Conservation (phyloP, 2,329 filamentous ascomycete species). For the Alternaria hordeiaustralica region DNA sequence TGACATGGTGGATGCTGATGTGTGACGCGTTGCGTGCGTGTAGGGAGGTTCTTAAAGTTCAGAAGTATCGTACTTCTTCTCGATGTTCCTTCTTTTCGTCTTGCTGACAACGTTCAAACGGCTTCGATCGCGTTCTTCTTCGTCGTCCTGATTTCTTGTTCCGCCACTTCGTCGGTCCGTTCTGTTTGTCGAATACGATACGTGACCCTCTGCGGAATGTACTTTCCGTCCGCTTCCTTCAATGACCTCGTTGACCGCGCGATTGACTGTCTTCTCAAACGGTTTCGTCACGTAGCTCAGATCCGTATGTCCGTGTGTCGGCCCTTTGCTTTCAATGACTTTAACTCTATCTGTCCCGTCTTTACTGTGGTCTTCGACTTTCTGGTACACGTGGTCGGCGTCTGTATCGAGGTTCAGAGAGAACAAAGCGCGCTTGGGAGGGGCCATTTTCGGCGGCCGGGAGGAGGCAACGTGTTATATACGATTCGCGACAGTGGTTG, state of each 20-base stretch:
- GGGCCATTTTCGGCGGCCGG: constrained; percentile 20
- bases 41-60: constrained; percentile 28
- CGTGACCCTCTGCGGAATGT: constrained; percentile 28
- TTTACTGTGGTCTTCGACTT: constrained; percentile 46
- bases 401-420: constrained; percentile 50
- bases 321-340: constrained; percentile 44
- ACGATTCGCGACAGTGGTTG: background rate
- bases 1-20: constrained; percentile 10
- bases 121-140: constrained; percentile 2
- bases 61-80: constrained; percentile 42
- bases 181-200: constrained; percentile 24
- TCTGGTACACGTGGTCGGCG: constrained; percentile 48
- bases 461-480: constrained; percentile 15
- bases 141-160: constrained; percentile 6
- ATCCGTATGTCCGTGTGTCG: constrained; percentile 37
- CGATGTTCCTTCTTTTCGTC: constrained; percentile 20
- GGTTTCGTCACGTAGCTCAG: constrained; percentile 48
- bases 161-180: constrained; percentile 5
- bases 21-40: background rate
- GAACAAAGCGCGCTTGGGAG: constrained; percentile 44
- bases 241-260: constrained; percentile 40
- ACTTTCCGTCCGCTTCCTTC: constrained; percentile 35
- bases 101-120: constrained; percentile 16
- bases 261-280: constrained; percentile 43
- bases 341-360: constrained; percentile 41